Conservation (phyloP, 2,329 filamentous ascomycete genomes). For the Neofusicoccum sp. region DNA sequence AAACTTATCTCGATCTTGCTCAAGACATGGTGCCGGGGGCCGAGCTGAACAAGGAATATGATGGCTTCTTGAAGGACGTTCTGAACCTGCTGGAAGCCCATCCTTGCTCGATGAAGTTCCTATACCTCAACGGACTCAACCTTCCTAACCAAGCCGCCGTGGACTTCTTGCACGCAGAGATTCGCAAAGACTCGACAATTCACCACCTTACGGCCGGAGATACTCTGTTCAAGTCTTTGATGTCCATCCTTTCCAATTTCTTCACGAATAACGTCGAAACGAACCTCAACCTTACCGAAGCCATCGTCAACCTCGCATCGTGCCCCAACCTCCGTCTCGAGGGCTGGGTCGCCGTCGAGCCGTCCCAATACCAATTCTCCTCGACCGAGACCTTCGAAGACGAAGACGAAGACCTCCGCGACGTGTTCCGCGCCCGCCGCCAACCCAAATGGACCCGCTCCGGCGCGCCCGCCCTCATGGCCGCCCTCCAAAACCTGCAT, state of each 20-base stretch:
- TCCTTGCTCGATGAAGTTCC: constrained; percentile 67
- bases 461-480: constrained; percentile 41
- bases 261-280: constrained; percentile 89
- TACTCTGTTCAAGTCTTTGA: constrained; percentile 51
- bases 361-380: constrained; percentile 45
- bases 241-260: constrained; percentile 70
- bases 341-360: constrained; percentile 82
- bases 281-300: constrained; percentile 83
- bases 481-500: constrained; percentile 42
- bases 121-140: constrained; percentile 61
- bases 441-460: constrained; percentile 37
- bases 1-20: constrained; percentile 68
- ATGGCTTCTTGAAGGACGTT: constrained; percentile 68
- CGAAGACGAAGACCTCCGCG: constrained; percentile 30
- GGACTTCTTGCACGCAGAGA: constrained; percentile 46
- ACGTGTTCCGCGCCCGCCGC: constrained; percentile 36
- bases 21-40: constrained; percentile 66
- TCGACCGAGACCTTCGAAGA: constrained; percentile 20
- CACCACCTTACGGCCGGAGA: constrained; percentile 61
- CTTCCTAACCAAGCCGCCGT: constrained; percentile 43
- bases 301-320: constrained; percentile 75
- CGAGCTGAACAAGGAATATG: constrained; percentile 71
- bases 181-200: constrained; percentile 62
- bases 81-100: constrained; percentile 68
- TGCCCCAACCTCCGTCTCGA: constrained; percentile 84